phyloP scores from a whole-genome alignment of 208 protist genomes.

The Blechomonas ayalai region DNA sequence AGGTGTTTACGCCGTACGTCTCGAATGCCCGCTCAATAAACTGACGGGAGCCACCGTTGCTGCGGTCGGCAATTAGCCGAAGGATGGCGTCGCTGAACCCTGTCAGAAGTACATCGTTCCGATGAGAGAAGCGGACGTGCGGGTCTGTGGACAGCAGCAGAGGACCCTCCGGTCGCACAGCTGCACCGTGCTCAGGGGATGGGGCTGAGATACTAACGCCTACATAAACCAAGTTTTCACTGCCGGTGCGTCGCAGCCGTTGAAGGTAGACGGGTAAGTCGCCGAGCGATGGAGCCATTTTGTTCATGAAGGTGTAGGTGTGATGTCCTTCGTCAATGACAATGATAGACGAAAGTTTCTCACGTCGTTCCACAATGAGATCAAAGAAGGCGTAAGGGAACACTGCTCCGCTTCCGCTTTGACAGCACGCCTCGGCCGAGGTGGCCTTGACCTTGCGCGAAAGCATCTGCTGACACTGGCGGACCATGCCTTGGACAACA shows the following conservation, averaged over 20 bases:
- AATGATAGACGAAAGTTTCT: slow-evolving; percentile 51
- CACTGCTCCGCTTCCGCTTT: neutral
- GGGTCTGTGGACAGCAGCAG: neutral
- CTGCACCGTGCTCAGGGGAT: neutral
- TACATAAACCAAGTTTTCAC: slow-evolving; percentile 86
- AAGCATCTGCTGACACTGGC: too few relatives aligned
- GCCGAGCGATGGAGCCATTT: slow-evolving; percentile 49
- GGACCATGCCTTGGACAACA: too few relatives aligned
- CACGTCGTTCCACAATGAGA: slow-evolving; percentile 42
- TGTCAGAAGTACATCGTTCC: slow-evolving; percentile 86
- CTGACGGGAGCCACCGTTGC: slow-evolving; percentile 41
- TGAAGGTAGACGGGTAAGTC: slow-evolving; percentile 72
- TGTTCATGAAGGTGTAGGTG: slow-evolving; percentile 65
- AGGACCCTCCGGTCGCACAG: slow-evolving; percentile 1
- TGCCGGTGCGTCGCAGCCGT: slow-evolving; percentile 81
- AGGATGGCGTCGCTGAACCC: slow-evolving; percentile 91
- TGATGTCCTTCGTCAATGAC: slow-evolving; percentile 67
- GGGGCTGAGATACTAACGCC: slow-evolving; percentile 49
- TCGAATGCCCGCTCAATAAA: slow-evolving; percentile 80
- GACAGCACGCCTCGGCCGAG: too few relatives aligned
- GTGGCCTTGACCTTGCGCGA: too few relatives aligned
- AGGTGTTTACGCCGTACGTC: slow-evolving; percentile 52
- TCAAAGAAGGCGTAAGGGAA: slow-evolving; percentile 84
- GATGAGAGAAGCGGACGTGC: slow-evolving; percentile 37
- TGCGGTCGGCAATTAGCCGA: slow-evolving; percentile 87